Base-by-base conservation (phyloP, 495 filamentous ascomycete species). In the Sabuloglossum arenarium region DNA sequence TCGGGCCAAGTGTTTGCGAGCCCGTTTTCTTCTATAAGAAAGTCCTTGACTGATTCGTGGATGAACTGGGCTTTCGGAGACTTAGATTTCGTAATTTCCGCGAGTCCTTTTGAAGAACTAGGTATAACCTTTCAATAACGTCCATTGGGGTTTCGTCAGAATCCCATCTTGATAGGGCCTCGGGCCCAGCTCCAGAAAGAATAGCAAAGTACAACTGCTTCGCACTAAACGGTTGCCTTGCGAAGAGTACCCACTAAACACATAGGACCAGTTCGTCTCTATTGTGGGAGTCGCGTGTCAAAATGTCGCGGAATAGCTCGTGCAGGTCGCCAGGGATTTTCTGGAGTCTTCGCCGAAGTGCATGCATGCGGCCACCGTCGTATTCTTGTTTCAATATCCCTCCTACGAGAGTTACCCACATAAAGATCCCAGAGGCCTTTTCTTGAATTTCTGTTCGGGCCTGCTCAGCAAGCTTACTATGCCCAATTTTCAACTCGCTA, bases 21-120 rank as follows among this genome's bases (percentile, higher is more conserved):
- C 64, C 68, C 60, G 68, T 60, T 52, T 53, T 61, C 50, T 60
- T 62, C 52, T 1, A 66, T 5, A 6, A 68, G 45, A 57, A 68
- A 71, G 51, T 72, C 70, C 54, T 59, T 47, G 0, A 71, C 68
- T 0, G 70, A 71, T 51, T 71, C 68, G 53, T 72, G 69, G 28
- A 71, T 70, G 52, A 72, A 71, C 31, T 70, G 69, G 6, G 69
- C 66, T 3, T 51, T 65, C 21, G 12, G 47, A 62, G 28, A 24
- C n/a, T 57, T 58, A 0, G 58, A 58, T 47, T 56, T 61, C 0
- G 65, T 65, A 28, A 64, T 27, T 60, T 71, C 67, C 1, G 61
- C 66, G 23, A 70, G 62, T 0, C 69, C n/a, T n/a, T n/a, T n/a
- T n/a, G n/a, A n/a, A n/a, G n/a, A n/a, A n/a, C n/a, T n/a, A n/a